Base-by-base conservation (phyloP, 2,329 filamentous ascomycete species). In the Diaporthe citrichinensis region DNA sequence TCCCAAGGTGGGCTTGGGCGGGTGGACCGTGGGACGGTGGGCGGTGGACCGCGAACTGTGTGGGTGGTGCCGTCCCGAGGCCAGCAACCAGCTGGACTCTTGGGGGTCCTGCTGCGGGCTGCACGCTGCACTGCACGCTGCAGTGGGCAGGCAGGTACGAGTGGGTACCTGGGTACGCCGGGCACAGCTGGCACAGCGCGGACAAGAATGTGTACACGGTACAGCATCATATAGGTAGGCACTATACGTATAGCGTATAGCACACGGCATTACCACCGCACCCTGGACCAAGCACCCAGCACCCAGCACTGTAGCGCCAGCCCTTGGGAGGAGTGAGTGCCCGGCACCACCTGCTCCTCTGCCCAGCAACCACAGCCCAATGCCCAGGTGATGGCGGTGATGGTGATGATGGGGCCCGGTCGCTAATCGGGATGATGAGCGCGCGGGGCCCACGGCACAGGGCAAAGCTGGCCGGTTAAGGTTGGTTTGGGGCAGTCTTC, bases 21-120 rank as follows among this genome's bases (percentile, higher is more conserved):
- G 25, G 36, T 58, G 51, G 73, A 72, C 67, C 61, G 73, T 75
- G 73, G 61, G 51, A 49, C 58, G 44, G 58, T 71, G 55, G 51
- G 62, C 65, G 61, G 55, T 59, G 71, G 25, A 69, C 36, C 31
- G 39, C 55, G 39, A 72, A 76, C 74, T 74, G 74, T 76, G 74
- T 71, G 74, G 41, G 36, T 39, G 20, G 41, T 65, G 44, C 44
- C 53, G 53, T 59, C 72, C 72, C 71, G 46, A 51, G 41, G 31
- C 25, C 71, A 72, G 71, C 68, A 59, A 12, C 68, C 68, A 57
- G 55, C 51, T 53, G 65, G 62, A 31, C 39, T 44, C 39, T 46
- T 65, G 51, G 53, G 46, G 49, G 23, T 61, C 15, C 31, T 46
- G 31, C 15, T 36, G 49, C 49, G 41, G 31, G 46, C 20, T 51